phyloP scores from a whole-genome alignment of 1,139 yeast genomes.

The Suhomyces panamericanus region DNA sequence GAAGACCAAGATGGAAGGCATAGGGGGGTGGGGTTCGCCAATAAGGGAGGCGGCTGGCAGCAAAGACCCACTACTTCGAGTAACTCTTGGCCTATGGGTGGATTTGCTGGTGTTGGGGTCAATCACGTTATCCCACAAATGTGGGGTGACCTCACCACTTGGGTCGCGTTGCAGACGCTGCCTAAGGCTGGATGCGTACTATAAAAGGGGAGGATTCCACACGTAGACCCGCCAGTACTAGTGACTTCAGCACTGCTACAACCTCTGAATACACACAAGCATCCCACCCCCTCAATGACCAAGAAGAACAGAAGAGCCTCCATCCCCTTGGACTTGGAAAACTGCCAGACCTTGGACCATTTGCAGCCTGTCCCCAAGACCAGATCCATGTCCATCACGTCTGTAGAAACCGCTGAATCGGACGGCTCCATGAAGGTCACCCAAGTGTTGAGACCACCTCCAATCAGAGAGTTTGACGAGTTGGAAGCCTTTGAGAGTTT shows the following conservation, averaged over 20 bases:
- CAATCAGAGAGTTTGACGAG: constrained; percentile 58
- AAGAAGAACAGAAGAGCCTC: constrained; percentile 25
- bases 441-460: constrained; percentile 41
- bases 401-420: constrained; percentile 36
- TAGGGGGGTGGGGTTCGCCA: neutral
- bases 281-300: constrained; percentile 6
- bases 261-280: neutral
- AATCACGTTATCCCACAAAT: constrained; percentile 6
- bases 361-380: constrained; percentile 43
- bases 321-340: constrained; percentile 37
- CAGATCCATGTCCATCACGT: constrained; percentile 25
- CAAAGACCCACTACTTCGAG: neutral
- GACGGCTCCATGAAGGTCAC: constrained; percentile 28
- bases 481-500: constrained; percentile 61
- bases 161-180: too few relatives aligned
- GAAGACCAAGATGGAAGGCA: constrained; percentile 2
- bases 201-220: neutral
- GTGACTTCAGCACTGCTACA: neutral
- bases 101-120: neutral
- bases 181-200: neutral
- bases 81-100: neutral
- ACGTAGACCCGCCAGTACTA: neutral
- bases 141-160: constrained; percentile 7
- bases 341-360: constrained; percentile 41
- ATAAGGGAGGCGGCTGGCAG: neutral